Conservation (phyloP, 2,329 filamentous ascomycete species). For the Aspergillus luchuensis region DNA sequence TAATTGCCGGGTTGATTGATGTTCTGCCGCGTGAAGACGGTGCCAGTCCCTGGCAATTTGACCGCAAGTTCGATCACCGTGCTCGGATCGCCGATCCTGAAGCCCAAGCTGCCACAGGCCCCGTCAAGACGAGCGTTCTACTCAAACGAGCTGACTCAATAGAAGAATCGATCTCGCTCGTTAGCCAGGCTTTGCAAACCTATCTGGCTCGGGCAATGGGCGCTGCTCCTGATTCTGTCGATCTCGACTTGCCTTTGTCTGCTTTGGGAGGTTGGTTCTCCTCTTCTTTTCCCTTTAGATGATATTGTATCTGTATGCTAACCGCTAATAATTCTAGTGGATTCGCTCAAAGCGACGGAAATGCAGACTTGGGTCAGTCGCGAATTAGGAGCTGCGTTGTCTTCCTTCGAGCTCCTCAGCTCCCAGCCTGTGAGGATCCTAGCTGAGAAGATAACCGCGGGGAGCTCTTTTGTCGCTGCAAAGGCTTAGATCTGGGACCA, state of each 20-base stretch:
- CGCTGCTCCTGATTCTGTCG: constrained; percentile 23
- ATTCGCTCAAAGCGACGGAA: constrained; percentile 26
- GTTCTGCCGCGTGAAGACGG: constrained; percentile 18
- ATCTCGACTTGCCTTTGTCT: constrained; percentile 24
- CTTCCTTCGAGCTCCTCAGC: constrained; percentile 27
- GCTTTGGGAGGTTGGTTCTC: constrained; percentile 18
- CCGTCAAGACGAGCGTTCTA: not conserved
- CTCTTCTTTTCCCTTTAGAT: not conserved
- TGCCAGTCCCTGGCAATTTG: constrained; percentile 20
- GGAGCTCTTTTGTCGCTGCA: constrained; percentile 19
- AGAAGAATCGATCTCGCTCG: not conserved
- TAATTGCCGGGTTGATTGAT: constrained; percentile 26
- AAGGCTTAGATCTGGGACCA: too few relatives aligned
- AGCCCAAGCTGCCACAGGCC: not conserved
- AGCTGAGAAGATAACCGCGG: constrained; percentile 22
- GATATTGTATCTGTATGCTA: not conserved
- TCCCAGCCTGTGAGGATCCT: constrained; percentile 22
- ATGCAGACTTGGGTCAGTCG: constrained; percentile 27
- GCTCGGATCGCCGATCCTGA: not conserved
- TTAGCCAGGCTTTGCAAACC: constrained; percentile 15
- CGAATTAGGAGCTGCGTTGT: constrained; percentile 23
- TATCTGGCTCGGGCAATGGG: constrained; percentile 27
- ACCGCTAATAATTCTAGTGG: constrained; percentile 9
- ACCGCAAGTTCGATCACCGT: constrained; percentile 27
- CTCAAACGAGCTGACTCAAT: not conserved